These are phyloP conservation scores for Hepatocystis sp. DNA, from an alignment of 169 alveolate genomes.

Conservation along the genomic window DNA sequence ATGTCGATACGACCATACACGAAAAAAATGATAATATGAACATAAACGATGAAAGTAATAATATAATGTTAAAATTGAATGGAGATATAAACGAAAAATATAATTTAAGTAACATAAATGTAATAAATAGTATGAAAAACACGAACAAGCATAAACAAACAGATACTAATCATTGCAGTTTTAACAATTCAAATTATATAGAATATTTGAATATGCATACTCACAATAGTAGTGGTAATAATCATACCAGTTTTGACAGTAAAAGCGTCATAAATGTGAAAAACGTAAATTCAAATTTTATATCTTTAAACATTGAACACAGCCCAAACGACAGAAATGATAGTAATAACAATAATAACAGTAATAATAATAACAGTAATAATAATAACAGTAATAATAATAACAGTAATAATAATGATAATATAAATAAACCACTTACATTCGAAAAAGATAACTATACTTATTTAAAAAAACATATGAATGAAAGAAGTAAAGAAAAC, in stretches of 20 bases:
- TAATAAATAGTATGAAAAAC: not conserved
- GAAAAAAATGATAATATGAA: not conserved
- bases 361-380: not conserved
- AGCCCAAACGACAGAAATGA: not conserved
- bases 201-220: constrained; percentile 9
- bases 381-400: not conserved
- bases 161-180: not conserved
- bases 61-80: too few species aligned
- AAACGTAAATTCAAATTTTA: not conserved
- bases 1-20: not conserved
- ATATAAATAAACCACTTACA: constrained; percentile 22
- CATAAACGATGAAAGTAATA: constrained; percentile 11
- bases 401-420: constrained; percentile 9
- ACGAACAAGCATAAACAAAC: constrained; percentile 1
- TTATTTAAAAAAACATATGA: constrained; percentile 17
- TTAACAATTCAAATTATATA: constrained; percentile 15
- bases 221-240: constrained; percentile 1
- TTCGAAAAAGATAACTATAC: constrained; percentile 15
- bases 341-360: not conserved
- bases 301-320: constrained; percentile 3
- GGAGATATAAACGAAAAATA: constrained; percentile 4
- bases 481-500: constrained; percentile 47
- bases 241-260: too few species aligned
- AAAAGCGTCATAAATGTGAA: constrained; percentile 1
- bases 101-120: not conserved